Evolutionary conservation across 225 moss, liverwort and hornwort species (phyloP).

Genomic region (Physcomitrellopsis africana): DNA sequence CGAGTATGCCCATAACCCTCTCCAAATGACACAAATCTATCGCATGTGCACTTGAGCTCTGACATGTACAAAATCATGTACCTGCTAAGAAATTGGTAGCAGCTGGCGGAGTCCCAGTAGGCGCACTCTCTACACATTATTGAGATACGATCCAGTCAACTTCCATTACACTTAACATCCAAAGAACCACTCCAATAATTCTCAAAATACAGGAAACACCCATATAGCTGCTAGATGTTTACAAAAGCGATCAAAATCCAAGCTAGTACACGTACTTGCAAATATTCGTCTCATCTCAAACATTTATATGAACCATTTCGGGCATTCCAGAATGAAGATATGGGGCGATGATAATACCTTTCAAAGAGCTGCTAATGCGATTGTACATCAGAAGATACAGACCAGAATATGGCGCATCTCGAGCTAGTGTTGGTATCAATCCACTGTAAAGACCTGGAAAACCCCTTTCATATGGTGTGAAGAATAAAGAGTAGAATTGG

Average conservation of each 20-base stretch:
- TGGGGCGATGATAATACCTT: conserved; percentile 47
- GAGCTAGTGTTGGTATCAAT: conserved; percentile 75
- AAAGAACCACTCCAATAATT: not conserved
- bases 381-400: conserved; percentile 89
- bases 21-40: conserved; percentile 1
- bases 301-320: not conserved
- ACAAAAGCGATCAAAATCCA: not conserved
- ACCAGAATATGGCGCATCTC: conserved; percentile 95
- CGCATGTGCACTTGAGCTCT: not conserved
- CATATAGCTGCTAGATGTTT: not conserved
- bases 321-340: not conserved
- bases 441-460: conserved; percentile 88
- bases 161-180: not conserved
- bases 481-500: not conserved
- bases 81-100: conserved; percentile 76
- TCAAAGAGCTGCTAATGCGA: conserved; percentile 60
- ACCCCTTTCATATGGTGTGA: conserved; percentile 22
- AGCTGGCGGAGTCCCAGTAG: conserved; percentile 46
- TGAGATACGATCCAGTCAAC: not conserved
- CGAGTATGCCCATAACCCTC: not conserved
- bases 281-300: not conserved
- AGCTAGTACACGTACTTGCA: not conserved
- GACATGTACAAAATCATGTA: conserved; percentile 27
- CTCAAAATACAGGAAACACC: not conserved
- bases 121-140: conserved; percentile 49